Percentiles rank a stretch among this genome's conserved stretches.
Conservation (phyloP, 2,329 filamentous ascomycete species). For the Tricladium varicosporioides region DNA sequence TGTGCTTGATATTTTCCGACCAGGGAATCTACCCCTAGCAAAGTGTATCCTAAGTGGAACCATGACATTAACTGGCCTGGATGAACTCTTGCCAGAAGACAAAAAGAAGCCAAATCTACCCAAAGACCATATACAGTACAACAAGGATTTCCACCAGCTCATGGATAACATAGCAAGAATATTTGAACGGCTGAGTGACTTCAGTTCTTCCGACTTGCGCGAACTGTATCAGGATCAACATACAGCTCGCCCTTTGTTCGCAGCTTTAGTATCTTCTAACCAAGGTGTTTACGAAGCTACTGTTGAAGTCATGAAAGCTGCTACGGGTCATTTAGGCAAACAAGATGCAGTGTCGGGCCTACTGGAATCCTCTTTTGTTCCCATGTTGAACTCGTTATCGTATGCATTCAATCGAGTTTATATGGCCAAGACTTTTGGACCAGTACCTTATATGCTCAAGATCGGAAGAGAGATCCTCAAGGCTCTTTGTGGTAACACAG, state of each 20-base stretch:
- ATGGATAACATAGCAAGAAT: constrained; percentile 67
- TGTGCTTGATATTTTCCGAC: constrained; percentile 65
- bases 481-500: constrained; percentile 55
- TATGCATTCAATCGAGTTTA: constrained; percentile 43
- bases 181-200: constrained; percentile 76
- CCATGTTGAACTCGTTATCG: constrained; percentile 45
- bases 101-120: constrained; percentile 39
- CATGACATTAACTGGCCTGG: constrained; percentile 68
- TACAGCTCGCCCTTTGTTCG: constrained; percentile 72
- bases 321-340: constrained; percentile 64
- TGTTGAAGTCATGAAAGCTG: constrained; percentile 77
- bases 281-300: constrained; percentile 76
- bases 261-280: constrained; percentile 78
- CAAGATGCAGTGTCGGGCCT: constrained; percentile 49
- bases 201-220: constrained; percentile 66
- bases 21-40: constrained; percentile 69
- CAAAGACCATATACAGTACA: constrained; percentile 70
- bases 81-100: constrained; percentile 55
- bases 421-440: constrained; percentile 49
- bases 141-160: constrained; percentile 64
- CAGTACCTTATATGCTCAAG: constrained; percentile 55
- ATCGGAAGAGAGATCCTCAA: constrained; percentile 56
- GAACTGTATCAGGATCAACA: constrained; percentile 65
- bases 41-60: constrained; percentile 61
- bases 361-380: constrained; percentile 44